phyloP scores from a whole-genome alignment of 345 rosid genomes.

The Trapa incisa region DNA sequence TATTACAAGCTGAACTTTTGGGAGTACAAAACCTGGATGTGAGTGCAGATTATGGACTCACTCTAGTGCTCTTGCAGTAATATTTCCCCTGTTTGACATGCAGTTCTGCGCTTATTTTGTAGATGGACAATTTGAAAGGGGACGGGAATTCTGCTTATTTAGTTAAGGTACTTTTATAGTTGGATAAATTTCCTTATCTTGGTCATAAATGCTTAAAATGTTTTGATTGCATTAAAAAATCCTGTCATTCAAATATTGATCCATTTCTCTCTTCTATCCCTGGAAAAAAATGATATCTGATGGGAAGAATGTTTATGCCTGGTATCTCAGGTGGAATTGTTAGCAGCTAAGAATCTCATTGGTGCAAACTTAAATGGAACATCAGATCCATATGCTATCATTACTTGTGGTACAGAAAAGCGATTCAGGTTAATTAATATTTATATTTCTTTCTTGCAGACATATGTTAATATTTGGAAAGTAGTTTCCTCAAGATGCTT shows the following conservation, averaged over 20 bases:
- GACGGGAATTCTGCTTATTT: constrained; percentile 59
- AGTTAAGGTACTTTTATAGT: constrained; percentile 34
- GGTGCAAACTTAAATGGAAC: constrained; percentile 95
- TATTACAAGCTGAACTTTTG: background rate
- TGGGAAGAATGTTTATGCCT: background rate
- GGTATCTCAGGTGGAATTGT: constrained; percentile 57
- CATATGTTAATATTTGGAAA: background rate
- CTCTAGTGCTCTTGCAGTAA: constrained; percentile 33
- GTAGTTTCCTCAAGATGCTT: background rate
- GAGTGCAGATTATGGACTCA: background rate
- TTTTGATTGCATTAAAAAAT: background rate
- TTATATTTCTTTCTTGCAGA: background rate
- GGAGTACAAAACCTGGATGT: background rate
- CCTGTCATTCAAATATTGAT: background rate
- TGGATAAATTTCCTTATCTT: background rate
- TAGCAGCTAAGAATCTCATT: constrained; percentile 96
- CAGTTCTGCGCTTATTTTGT: constrained; percentile 84
- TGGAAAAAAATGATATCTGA: background rate
- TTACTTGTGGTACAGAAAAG: constrained; percentile 90
- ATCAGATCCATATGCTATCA: constrained; percentile 96
- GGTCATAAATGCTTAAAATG: background rate
- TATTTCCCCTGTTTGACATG: constrained; percentile 64
- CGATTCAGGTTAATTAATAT: constrained; percentile 63
- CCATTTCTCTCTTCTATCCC: background rate
- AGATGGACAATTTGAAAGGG: constrained; percentile 60